These are phyloP conservation scores for Nakaseomyces kungkrabaensis DNA, from an alignment of 1,139 yeast genomes.

Conservation along the genomic window DNA sequence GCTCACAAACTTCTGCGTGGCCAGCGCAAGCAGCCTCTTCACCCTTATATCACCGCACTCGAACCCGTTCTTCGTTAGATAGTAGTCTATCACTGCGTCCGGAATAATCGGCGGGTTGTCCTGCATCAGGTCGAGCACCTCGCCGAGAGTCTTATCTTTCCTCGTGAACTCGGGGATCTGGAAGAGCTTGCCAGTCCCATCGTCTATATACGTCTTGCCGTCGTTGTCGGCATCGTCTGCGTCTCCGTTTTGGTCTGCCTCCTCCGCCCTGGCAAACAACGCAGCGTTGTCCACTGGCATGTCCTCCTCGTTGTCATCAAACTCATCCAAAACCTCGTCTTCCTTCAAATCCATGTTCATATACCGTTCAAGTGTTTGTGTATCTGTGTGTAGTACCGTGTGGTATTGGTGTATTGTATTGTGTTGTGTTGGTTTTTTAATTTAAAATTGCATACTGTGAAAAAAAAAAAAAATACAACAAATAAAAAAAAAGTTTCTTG, in stretches of 20 bases:
- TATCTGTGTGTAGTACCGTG: no score
- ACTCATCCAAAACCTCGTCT: conserved; percentile 29
- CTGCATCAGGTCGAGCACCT: conserved; percentile 79
- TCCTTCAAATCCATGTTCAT: conserved; percentile 30
- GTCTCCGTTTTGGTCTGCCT: conserved; percentile 18
- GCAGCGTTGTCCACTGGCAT: conserved; percentile 23
- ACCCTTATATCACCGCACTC: conserved; percentile 71
- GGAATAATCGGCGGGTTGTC: conserved; percentile 95
- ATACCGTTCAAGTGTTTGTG: no score
- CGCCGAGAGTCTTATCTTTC: conserved; percentile 80
- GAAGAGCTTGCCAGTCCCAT: conserved; percentile 27
- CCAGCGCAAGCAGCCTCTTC: conserved; percentile 78
- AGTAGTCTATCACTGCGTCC: conserved; percentile 95
- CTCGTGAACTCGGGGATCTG: conserved; percentile 65
- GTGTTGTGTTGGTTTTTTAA: no score
- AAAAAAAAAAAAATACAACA: no score
- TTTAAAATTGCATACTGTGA: no score
- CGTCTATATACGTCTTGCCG: conserved; percentile 13
- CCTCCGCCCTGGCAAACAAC: conserved; percentile 3
- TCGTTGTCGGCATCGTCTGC: conserved; percentile 13
- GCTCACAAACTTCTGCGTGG: conserved; percentile 89
- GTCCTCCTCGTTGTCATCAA: conserved; percentile 32
- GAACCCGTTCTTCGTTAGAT: conserved; percentile 80
- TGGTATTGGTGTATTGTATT: no score
- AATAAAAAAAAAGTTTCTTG: no score